phyloP scores from a whole-genome alignment of 2,329 filamentous ascomycete genomes.

The Aspergillus sp. region DNA sequence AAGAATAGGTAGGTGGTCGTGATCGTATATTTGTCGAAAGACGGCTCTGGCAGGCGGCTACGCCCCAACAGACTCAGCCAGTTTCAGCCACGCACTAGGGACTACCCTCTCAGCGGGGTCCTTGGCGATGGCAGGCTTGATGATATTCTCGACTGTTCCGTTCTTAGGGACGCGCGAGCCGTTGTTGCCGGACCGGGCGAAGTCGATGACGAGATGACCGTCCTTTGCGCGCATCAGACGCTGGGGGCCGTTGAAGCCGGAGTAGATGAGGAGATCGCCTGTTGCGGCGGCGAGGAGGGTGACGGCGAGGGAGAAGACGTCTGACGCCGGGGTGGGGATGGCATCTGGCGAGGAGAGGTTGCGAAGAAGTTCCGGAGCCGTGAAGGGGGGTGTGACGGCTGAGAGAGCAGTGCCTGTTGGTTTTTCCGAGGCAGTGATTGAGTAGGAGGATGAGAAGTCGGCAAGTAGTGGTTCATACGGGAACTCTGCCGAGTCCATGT shows the following conservation, averaged over 20 bases:
- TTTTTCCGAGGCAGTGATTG: constrained; percentile 15
- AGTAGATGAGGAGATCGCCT: constrained; percentile 46
- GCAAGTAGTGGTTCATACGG: constrained; percentile 43
- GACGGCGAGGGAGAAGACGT: constrained; percentile 48
- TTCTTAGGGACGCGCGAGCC: constrained; percentile 41
- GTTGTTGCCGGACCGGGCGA: constrained; percentile 37
- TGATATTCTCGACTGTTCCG: constrained; percentile 40
- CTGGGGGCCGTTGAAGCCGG: constrained; percentile 39
- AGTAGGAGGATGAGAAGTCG: constrained; percentile 46
- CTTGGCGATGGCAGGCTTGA: constrained; percentile 41
- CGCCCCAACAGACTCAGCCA: constrained; percentile 15
- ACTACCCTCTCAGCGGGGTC: constrained; percentile 33
- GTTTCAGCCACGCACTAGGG: constrained; percentile 32
- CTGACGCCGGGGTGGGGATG: constrained; percentile 39
- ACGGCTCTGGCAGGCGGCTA: neutral
- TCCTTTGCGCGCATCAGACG: constrained; percentile 45
- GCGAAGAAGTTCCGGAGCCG: constrained; percentile 46
- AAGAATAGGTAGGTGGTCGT: too few species aligned
- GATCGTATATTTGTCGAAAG: too few species aligned
- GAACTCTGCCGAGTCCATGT: constrained; percentile 23
- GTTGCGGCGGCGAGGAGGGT: constrained; percentile 47
- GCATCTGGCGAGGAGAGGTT: constrained; percentile 35
- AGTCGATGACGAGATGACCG: constrained; percentile 44
- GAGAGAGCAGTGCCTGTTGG: constrained; percentile 29
- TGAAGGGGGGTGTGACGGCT: constrained; percentile 46